A percentile compares a stretch with the other conserved stretches of the same genome.
Evolutionary conservation across 768 basidiomycete species (phyloP).

Genomic region (Lentinula raphanica): DNA sequence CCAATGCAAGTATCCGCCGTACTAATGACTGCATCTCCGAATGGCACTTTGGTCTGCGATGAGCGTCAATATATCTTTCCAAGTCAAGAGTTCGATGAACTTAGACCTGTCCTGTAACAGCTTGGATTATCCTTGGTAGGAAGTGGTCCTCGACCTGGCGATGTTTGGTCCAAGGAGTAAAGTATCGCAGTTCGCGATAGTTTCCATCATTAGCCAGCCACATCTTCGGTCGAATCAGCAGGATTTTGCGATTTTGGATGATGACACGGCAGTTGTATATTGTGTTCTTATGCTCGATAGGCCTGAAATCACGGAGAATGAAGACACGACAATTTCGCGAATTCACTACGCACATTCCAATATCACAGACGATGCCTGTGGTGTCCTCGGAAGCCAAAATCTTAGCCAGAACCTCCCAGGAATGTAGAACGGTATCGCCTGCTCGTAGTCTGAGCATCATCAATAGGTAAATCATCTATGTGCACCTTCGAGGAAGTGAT

Average conservation of each 20-base stretch:
- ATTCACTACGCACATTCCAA: conserved; percentile 91
- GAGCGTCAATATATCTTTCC: neutral
- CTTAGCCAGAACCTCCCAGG: conserved; percentile 96
- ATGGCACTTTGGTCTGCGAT: conserved; percentile 77
- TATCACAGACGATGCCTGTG: conserved; percentile 87
- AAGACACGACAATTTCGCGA: too few relatives aligned
- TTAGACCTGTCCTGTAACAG: conserved; percentile 62
- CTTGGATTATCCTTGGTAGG: conserved; percentile 83
- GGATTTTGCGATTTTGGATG: conserved; percentile 77
- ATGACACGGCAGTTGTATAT: conserved; percentile 96
- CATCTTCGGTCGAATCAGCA: conserved; percentile 98
- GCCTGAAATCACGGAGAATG: conserved; percentile 47
- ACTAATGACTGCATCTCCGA: conserved; percentile 92
- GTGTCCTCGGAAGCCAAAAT: conserved; percentile 77
- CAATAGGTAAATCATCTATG: neutral
- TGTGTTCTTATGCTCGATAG: conserved; percentile 95
- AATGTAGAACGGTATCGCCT: conserved; percentile 96
- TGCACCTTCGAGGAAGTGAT: conserved; percentile 93
- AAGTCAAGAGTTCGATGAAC: neutral
- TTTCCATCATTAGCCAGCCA: conserved; percentile 99
- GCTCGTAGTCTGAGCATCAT: conserved; percentile 1
- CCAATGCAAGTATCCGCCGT: conserved; percentile 95
- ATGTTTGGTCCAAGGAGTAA: conserved; percentile 93
- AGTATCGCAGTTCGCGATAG: conserved; percentile 85
- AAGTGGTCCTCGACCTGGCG: conserved; percentile 88